Percentiles rank a stretch among this genome's conserved stretches.
phyloP scores from a whole-genome alignment of 352 stramenopile genomes.

The Pythium apleroticum region DNA sequence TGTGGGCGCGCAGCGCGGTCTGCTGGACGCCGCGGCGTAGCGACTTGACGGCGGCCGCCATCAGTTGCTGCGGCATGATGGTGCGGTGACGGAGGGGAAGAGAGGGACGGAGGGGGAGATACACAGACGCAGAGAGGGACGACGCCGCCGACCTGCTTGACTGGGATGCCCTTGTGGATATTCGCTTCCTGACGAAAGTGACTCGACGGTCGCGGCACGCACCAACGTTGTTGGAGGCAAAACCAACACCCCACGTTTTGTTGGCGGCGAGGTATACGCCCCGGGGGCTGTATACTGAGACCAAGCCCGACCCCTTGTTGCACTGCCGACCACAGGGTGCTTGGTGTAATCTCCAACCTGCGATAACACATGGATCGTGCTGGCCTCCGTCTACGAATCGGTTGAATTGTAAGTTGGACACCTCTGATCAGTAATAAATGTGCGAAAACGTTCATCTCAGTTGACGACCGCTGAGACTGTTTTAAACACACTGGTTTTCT shows the following conservation, averaged over 20 bases:
- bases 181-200: not conserved
- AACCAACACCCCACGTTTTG: conserved; percentile 19
- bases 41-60: conserved; percentile 51
- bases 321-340: conserved; percentile 5
- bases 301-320: not conserved
- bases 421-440: not conserved
- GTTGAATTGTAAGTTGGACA: not conserved
- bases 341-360: conserved; percentile 18
- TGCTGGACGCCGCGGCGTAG: conserved; percentile 44
- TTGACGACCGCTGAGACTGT: conserved; percentile 2
- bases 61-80: conserved; percentile 61
- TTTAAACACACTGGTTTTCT: conserved; percentile 18
- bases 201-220: not conserved
- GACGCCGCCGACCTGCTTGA: not conserved
- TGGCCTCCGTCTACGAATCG: not conserved
- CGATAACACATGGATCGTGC: not conserved
- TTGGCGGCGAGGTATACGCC: not conserved
- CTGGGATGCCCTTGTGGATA: not conserved
- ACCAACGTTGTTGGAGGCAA: not conserved
- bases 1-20: conserved; percentile 31
- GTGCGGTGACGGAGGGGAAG: not conserved
- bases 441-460: not conserved
- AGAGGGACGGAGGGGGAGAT: not conserved
- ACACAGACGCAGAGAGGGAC: not conserved
- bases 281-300: not conserved